Percentiles rank a stretch among this genome's conserved stretches.
phyloP scores from a whole-genome alignment of 495 filamentous ascomycete species.

The Lasiosphaeris hirsuta region DNA sequence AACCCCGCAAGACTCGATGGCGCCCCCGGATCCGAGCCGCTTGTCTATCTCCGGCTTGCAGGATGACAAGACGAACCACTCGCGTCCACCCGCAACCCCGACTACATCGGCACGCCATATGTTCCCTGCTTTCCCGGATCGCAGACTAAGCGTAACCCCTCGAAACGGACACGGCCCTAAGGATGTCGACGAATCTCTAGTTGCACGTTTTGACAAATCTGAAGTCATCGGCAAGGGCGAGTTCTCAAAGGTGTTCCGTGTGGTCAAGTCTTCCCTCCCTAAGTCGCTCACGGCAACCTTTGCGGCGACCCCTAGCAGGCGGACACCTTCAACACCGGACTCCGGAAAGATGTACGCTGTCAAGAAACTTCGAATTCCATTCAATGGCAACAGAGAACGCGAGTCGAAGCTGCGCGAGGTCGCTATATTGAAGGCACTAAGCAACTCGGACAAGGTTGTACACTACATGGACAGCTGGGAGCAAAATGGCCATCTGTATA shows the following conservation, averaged over 20 bases:
- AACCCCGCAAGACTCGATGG: slow-evolving; percentile 71
- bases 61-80: slow-evolving; percentile 32
- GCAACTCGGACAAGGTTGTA: slow-evolving; percentile 75
- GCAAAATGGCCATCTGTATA: slow-evolving; percentile 74
- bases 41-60: slow-evolving; percentile 64
- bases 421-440: slow-evolving; percentile 64
- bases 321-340: slow-evolving; percentile 45
- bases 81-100: slow-evolving; percentile 67
- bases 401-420: slow-evolving; percentile 78
- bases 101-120: slow-evolving; percentile 55
- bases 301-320: slow-evolving; percentile 29
- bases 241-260: slow-evolving; percentile 88
- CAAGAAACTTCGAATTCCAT: slow-evolving; percentile 84
- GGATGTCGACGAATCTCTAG: slow-evolving; percentile 68
- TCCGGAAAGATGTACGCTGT: slow-evolving; percentile 70
- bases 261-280: slow-evolving; percentile 43
- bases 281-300: slow-evolving; percentile 23
- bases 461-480: slow-evolving; percentile 85
- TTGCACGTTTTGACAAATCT: slow-evolving; percentile 69
- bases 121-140: slow-evolving; percentile 45
- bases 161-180: slow-evolving; percentile 52
- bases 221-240: slow-evolving; percentile 80
- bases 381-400: slow-evolving; percentile 69
- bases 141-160: slow-evolving; percentile 48
- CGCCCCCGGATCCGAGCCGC: slow-evolving; percentile 76